phyloP scores from a whole-genome alignment of 352 stramenopile genomes.

The Pythium graminicola region DNA sequence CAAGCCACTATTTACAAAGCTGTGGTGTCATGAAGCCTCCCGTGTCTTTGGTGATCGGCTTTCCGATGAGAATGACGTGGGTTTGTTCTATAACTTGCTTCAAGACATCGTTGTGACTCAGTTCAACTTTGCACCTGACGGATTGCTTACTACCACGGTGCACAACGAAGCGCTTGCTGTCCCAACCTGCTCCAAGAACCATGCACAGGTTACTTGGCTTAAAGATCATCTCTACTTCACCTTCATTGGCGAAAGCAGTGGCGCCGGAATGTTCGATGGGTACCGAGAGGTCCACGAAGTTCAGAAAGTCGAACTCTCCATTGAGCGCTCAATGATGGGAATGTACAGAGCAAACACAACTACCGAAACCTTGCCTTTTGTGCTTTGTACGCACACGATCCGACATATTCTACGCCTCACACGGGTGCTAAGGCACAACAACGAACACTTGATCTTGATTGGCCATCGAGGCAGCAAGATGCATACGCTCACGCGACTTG shows the following conservation, averaged over 20 bases:
- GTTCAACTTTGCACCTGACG: constrained; percentile 41
- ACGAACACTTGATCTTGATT: constrained; percentile 40
- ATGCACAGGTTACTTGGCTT: constrained; percentile 28
- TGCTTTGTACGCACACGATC: constrained; percentile 50
- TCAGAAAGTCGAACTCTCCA: constrained; percentile 38
- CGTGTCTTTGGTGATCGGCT: constrained; percentile 51
- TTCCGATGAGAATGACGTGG: constrained; percentile 26
- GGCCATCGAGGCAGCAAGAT: constrained; percentile 42
- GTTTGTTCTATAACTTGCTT: constrained; percentile 36
- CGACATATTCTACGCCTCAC: constrained; percentile 47
- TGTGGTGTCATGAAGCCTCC: constrained; percentile 69
- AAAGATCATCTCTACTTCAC: constrained; percentile 44
- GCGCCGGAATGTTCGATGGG: constrained; percentile 30
- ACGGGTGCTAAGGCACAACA: constrained; percentile 34
- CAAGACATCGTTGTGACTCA: constrained; percentile 36
- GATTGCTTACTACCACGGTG: constrained; percentile 23
- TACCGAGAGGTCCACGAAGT: constrained; percentile 58
- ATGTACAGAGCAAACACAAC: constrained; percentile 33
- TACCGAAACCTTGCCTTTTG: constrained; percentile 36
- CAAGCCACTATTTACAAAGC: constrained; percentile 42
- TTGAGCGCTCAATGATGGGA: constrained; percentile 52
- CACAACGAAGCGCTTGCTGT: neutral
- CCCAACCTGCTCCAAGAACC: neutral
- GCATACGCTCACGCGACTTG: constrained; percentile 41
- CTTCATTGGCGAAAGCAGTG: constrained; percentile 45